Evolutionary conservation across 225 moss, liverwort and hornwort genomes (phyloP).

Genomic region (Antitrichia curtipendula): DNA sequence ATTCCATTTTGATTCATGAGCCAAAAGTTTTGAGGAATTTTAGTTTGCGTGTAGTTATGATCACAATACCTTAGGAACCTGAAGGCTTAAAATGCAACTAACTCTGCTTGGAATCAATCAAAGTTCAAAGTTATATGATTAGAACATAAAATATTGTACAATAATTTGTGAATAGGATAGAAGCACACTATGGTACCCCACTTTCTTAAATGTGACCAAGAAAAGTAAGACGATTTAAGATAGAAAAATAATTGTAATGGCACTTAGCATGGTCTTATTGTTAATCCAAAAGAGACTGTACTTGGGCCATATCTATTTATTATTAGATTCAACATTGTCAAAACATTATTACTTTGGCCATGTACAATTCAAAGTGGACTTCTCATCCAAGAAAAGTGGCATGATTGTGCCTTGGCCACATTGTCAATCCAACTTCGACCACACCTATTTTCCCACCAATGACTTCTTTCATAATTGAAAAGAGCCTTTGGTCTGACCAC

Average conservation of each 20-base stretch:
- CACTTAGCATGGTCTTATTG: not conserved
- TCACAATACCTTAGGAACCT: not conserved
- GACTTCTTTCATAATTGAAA: not conserved
- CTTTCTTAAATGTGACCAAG: not conserved
- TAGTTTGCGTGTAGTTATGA: too few species aligned
- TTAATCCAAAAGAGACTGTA: too few species aligned
- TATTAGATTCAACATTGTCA: too few species aligned
- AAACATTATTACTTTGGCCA: not conserved
- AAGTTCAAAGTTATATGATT: not conserved
- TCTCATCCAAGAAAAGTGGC: not conserved
- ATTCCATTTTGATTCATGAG: too few species aligned
- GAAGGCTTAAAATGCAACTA: not conserved
- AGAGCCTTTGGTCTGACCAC: accelerated
- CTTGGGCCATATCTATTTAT: too few species aligned
- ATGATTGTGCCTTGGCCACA: not conserved
- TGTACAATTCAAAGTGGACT: not conserved
- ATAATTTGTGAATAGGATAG: not conserved
- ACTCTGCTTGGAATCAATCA: not conserved
- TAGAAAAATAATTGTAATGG: not conserved
- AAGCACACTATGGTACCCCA: accelerated
- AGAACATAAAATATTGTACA: accelerated
- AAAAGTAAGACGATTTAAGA: accelerated
- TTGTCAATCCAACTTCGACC: not conserved
- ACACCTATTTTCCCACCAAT: not conserved
- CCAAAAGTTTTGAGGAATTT: too few species aligned